Percentiles rank a stretch among this genome's conserved stretches.
phyloP scores from a whole-genome alignment of 2,329 filamentous ascomycete genomes.

The Microcyclosporella mali region DNA sequence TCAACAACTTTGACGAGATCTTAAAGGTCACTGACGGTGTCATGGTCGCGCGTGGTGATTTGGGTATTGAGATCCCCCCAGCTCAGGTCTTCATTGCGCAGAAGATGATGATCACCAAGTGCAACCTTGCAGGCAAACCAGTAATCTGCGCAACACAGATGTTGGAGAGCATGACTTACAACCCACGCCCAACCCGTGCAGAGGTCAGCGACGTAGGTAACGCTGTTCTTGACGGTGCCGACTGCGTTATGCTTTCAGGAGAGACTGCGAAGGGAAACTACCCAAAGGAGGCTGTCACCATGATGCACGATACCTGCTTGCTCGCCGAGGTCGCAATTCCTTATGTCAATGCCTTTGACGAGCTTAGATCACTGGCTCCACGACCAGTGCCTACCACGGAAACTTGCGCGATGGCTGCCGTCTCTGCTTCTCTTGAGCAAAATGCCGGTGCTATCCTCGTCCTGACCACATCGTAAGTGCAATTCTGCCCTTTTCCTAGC shows the following conservation, averaged over 20 bases:
- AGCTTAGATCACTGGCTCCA: slow-evolving; percentile 76
- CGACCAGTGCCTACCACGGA: slow-evolving; percentile 83
- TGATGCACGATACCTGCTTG: slow-evolving; percentile 98
- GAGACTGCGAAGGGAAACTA: slow-evolving; percentile 98
- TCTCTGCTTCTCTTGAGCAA: slow-evolving; percentile 90
- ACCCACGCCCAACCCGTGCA: slow-evolving; percentile 93
- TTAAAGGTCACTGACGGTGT: slow-evolving; percentile 94
- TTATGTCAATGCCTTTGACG: slow-evolving; percentile 94
- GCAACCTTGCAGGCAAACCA: slow-evolving; percentile 97
- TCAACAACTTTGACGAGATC: slow-evolving; percentile 99
- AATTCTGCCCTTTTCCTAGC: slow-evolving; percentile 70
- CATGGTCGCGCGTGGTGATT: slow-evolving; percentile 98
- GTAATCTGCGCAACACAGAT: slow-evolving; percentile 99
- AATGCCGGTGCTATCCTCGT: slow-evolving; percentile 95
- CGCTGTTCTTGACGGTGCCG: slow-evolving; percentile 91
- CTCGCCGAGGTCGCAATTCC: slow-evolving; percentile 96
- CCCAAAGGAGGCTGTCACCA: slow-evolving; percentile 81
- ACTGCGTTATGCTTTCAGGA: slow-evolving; percentile 99
- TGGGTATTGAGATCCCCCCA: slow-evolving; percentile 97
- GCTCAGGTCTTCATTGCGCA: slow-evolving; percentile 98
- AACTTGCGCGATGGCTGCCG: slow-evolving; percentile 94
- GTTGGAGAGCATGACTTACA: slow-evolving; percentile 99
- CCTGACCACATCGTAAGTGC: slow-evolving; percentile 74
- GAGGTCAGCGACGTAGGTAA: slow-evolving; percentile 99
- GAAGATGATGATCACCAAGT: slow-evolving; percentile 99